phyloP scores from a whole-genome alignment of 2,329 filamentous ascomycete genomes.

The Colletotrichum limetticola region DNA sequence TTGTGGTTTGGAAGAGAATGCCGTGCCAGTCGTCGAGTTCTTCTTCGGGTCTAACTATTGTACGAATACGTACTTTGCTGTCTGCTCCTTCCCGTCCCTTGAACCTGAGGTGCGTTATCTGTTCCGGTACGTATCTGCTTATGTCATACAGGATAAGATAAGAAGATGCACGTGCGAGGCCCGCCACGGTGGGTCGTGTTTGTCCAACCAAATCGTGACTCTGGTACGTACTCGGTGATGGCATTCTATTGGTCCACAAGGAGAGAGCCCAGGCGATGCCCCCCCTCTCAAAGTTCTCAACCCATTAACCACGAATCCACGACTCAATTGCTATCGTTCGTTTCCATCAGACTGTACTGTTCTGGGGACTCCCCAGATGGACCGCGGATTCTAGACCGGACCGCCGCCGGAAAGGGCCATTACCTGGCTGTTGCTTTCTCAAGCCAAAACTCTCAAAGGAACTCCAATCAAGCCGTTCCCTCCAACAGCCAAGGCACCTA shows the following conservation, averaged over 20 bases:
- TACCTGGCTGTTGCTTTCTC: neutral
- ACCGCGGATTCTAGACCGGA: neutral
- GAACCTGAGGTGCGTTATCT: neutral
- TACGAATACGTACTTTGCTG: too few relatives aligned
- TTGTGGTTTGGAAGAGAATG: neutral
- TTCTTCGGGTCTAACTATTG: neutral
- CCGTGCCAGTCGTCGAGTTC: neutral
- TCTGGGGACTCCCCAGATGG: neutral
- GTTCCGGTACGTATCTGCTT: neutral
- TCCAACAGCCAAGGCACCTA: neutral
- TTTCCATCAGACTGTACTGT: neutral
- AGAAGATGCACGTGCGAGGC: neutral
- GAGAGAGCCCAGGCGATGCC: neutral
- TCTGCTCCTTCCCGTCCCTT: neutral
- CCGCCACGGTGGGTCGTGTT: neutral
- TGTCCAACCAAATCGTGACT: neutral
- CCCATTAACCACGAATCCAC: neutral
- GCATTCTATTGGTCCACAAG: neutral
- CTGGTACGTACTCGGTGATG: neutral
- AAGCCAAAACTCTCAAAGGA: neutral
- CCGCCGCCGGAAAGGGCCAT: constrained; percentile 1
- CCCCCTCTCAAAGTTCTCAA: neutral
- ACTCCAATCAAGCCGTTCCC: neutral
- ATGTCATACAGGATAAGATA: neutral
- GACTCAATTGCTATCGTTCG: neutral